phyloP scores from a whole-genome alignment of 805 yeast species.

The Starmerella scarabaei region DNA sequence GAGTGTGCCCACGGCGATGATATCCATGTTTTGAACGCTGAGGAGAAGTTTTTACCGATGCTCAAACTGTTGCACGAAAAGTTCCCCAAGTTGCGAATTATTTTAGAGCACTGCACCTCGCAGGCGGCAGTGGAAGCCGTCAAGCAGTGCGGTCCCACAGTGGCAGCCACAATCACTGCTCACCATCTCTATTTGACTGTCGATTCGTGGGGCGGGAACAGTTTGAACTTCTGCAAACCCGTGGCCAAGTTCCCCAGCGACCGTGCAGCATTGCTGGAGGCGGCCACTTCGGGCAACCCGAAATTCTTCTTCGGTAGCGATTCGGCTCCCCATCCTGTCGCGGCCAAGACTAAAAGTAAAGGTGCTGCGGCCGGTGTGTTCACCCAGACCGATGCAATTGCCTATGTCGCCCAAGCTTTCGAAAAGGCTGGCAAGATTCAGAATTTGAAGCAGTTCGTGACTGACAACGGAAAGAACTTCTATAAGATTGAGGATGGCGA shows the following conservation, averaged over 20 bases:
- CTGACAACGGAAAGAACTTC: slow-evolving; percentile 57
- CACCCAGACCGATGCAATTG: slow-evolving; percentile 70
- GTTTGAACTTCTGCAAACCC: slow-evolving; percentile 92
- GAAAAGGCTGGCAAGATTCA: slow-evolving; percentile 52
- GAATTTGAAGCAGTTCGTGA: slow-evolving; percentile 59
- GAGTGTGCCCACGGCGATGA: slow-evolving; percentile 75
- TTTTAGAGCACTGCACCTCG: slow-evolving; percentile 91
- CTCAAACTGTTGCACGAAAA: slow-evolving; percentile 59
- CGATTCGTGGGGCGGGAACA: slow-evolving; percentile 94
- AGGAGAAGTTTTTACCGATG: slow-evolving; percentile 83
- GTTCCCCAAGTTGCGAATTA: slow-evolving; percentile 76
- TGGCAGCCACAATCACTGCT: slow-evolving; percentile 90
- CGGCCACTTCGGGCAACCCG: slow-evolving; percentile 85
- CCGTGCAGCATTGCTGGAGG: slow-evolving; percentile 62
- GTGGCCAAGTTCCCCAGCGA: slow-evolving; percentile 90
- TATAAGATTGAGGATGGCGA: slow-evolving; percentile 44
- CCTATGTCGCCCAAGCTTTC: slow-evolving; percentile 79
- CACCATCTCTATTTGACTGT: slow-evolving; percentile 83
- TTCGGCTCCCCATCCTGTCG: slow-evolving; percentile 91
- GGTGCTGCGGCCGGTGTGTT: slow-evolving; percentile 98
- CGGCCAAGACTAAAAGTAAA: slow-evolving; percentile 57
- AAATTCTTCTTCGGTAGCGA: slow-evolving; percentile 95
- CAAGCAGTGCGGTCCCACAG: slow-evolving; percentile 53
- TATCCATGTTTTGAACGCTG: slow-evolving; percentile 88
- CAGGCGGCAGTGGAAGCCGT: slow-evolving; percentile 74